Conservation (phyloP, 495 filamentous ascomycete genomes). For the Talaromyces borbonicus region DNA sequence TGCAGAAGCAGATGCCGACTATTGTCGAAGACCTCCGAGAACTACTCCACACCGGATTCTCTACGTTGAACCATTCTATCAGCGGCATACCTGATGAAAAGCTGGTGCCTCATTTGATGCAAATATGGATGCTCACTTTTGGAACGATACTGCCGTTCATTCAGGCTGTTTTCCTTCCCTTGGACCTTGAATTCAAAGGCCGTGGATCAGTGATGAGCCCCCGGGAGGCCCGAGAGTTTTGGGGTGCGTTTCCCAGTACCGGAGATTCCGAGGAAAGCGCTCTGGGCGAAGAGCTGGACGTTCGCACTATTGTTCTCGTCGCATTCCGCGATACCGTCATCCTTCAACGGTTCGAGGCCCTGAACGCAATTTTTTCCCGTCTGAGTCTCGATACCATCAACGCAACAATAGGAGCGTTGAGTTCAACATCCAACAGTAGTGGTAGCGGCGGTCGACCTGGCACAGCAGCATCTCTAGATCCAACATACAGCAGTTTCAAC, state of each 20-base stretch:
- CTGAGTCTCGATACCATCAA: constrained; percentile 76
- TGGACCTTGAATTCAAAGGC: constrained; percentile 91
- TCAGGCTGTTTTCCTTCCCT: constrained; percentile 88
- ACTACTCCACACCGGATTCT: constrained; percentile 72
- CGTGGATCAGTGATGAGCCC: constrained; percentile 63
- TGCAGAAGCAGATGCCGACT: constrained; percentile 55
- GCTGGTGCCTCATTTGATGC: constrained; percentile 75
- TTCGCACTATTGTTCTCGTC: constrained; percentile 80
- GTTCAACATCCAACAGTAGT: constrained; percentile 37
- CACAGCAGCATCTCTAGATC: constrained; percentile 64
- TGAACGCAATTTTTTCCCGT: constrained; percentile 85
- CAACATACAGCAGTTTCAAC: constrained; percentile 60
- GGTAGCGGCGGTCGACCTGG: constrained; percentile 46
- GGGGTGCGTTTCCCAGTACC: constrained; percentile 46
- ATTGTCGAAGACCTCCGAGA: constrained; percentile 71
- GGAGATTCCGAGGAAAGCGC: constrained; percentile 19
- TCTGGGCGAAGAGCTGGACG: constrained; percentile 61
- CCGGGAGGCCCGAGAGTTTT: constrained; percentile 78
- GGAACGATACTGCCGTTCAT: constrained; percentile 85
- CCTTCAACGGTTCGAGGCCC: constrained; percentile 69
- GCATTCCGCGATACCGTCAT: constrained; percentile 84
- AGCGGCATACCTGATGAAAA: constrained; percentile 68
- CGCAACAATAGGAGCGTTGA: constrained; percentile 40
- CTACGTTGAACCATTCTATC: constrained; percentile 73
- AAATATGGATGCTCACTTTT: constrained; percentile 89